phyloP scores from a whole-genome alignment of 176 grass and related monocot species.

The Rhynchospora breviuscula region DNA sequence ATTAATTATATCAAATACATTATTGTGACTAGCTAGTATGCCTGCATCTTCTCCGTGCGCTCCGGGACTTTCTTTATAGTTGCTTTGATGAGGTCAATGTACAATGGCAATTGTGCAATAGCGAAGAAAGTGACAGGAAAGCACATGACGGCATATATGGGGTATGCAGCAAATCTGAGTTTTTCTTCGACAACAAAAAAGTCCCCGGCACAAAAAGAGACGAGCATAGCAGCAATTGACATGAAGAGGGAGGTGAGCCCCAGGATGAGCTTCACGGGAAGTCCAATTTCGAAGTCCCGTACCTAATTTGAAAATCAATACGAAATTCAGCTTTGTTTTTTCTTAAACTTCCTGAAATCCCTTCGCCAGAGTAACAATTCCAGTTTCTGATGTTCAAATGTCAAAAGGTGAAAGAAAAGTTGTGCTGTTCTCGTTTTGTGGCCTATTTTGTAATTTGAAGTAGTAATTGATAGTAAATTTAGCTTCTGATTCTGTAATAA shows the following conservation, averaged over 20 bases:
- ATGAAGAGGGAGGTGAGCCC: constrained; percentile 26
- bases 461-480: background rate
- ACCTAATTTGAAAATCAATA: background rate
- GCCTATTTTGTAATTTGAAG: background rate
- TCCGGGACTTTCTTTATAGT: constrained; percentile 8
- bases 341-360: too few species aligned
- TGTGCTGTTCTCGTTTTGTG: background rate
- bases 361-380: background rate
- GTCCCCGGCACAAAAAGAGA: constrained; percentile 20
- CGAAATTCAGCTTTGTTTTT: too few species aligned
- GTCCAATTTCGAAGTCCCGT: background rate
- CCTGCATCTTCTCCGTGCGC: background rate
- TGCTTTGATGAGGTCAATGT: constrained; percentile 9
- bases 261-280: constrained; percentile 13
- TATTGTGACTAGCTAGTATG: background rate
- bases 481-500: background rate
- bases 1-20: background rate
- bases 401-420: background rate
- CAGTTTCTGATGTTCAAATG: background rate
- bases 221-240: constrained; percentile 7
- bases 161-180: constrained; percentile 13
- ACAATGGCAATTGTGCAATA: constrained; percentile 4
- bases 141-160: constrained; percentile 15
- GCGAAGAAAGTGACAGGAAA: constrained; percentile 23
- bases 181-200: constrained; percentile 1